Percentiles rank a stretch among this genome's conserved stretches.
Evolutionary conservation across 202 grass and related monocot genomes (phyloP).

Genomic region (Eragrostis tef): DNA sequence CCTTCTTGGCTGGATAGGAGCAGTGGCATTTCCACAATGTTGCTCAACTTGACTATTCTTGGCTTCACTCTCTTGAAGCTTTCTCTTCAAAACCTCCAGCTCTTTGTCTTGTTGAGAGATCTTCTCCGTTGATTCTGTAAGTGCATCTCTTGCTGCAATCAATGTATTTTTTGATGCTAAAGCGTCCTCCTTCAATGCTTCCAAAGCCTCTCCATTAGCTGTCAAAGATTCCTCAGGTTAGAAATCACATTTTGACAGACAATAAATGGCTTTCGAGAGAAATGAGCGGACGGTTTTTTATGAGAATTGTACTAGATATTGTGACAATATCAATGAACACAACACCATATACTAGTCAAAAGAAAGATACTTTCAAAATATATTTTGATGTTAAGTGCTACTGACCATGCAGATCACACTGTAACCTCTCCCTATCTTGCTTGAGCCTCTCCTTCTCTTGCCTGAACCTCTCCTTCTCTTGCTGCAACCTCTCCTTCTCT

Average conservation of each 20-base stretch:
- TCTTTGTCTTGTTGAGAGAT: background rate
- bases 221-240: background rate
- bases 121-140: background rate
- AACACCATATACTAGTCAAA: background rate
- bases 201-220: constrained; percentile 6
- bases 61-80: constrained; percentile 28
- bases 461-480: constrained; percentile 6
- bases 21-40: background rate
- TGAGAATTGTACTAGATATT: background rate
- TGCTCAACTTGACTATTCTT: constrained; percentile 25
- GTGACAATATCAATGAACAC: background rate
- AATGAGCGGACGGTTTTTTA: background rate
- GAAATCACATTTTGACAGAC: background rate
- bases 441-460: background rate
- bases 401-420: constrained; percentile 20
- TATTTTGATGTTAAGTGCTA: background rate
- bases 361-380: background rate
- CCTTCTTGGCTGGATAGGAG: background rate
- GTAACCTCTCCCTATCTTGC: background rate
- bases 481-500: constrained; percentile 26
- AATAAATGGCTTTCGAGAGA: constrained; percentile 13
- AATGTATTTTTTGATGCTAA: constrained; percentile 1
- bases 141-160: background rate
- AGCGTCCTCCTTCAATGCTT: constrained; percentile 11
- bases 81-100: constrained; percentile 8